Evolutionary conservation across 305 asterid genomes (phyloP).

Genomic region (Fraxinus platypoda): DNA sequence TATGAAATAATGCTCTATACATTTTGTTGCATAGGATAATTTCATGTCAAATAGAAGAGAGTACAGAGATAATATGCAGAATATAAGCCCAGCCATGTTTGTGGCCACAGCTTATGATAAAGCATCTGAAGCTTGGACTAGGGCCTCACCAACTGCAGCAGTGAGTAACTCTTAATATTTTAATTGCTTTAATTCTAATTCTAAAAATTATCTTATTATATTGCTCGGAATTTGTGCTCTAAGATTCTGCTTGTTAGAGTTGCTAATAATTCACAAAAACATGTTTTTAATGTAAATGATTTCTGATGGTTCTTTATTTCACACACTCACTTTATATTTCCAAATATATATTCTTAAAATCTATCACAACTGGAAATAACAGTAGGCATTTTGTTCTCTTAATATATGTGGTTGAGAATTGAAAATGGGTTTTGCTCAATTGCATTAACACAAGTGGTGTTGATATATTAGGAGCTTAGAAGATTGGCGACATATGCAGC

Average conservation of each 20-base stretch:
- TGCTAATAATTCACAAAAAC: background rate
- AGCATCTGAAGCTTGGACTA: conserved; percentile 89
- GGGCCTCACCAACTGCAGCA: conserved; percentile 61
- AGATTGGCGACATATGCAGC: conserved; percentile 84
- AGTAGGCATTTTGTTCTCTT: background rate
- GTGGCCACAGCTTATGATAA: conserved; percentile 82
- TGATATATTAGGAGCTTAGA: conserved; percentile 65
- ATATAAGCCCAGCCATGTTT: conserved; percentile 67
- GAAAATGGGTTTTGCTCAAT: background rate
- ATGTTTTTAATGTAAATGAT: background rate
- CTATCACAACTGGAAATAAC: conserved; percentile 4
- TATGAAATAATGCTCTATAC: conserved; percentile 19
- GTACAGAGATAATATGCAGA: conserved; percentile 41
- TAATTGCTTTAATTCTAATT: conserved; percentile 4
- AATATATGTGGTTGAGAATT: background rate
- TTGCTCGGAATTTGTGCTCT: background rate
- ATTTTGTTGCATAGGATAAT: conserved; percentile 48
- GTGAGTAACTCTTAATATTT: conserved; percentile 47
- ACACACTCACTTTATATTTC: background rate
- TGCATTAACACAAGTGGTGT: conserved; percentile 16
- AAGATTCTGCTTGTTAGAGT: background rate
- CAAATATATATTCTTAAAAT: conserved; percentile 5
- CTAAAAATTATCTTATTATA: background rate
- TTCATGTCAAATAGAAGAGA: conserved; percentile 68
- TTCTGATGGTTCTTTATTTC: conserved; percentile 1